phyloP scores from a whole-genome alignment of 345 rosid species.

The Passiflora organensis region DNA sequence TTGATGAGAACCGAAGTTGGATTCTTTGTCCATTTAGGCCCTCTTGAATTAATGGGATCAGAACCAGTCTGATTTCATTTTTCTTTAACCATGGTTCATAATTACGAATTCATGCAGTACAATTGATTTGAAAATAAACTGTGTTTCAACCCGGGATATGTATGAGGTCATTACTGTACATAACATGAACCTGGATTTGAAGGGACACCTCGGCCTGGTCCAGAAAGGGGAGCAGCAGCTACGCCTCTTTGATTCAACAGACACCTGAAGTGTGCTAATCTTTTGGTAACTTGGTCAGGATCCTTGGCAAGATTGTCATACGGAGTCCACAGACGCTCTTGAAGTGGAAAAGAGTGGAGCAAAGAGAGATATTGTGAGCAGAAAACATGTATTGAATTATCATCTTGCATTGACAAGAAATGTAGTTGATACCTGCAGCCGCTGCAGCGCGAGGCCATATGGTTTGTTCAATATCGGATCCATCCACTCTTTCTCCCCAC shows the following conservation, averaged over 20 bases:
- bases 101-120: not conserved
- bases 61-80: no score
- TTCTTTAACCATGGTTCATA: not conserved
- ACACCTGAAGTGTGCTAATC: conserved; percentile 68
- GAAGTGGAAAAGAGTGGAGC: not conserved
- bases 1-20: no score
- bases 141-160: no score
- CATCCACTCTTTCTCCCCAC: conserved; percentile 63
- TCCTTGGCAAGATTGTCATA: conserved; percentile 43
- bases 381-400: no score
- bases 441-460: conserved; percentile 89
- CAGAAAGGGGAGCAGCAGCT: conserved; percentile 55
- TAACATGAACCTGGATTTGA: conserved; percentile 62
- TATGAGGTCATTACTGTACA: conserved; percentile 33
- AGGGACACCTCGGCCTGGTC: conserved; percentile 45
- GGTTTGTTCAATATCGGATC: conserved; percentile 64
- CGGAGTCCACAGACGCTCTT: conserved; percentile 71
- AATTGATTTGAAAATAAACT: not conserved
- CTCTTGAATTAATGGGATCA: no score
- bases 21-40: no score
- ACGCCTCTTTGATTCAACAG: conserved; percentile 64
- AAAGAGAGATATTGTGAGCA: not conserved
- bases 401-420: not conserved
- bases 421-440: conserved; percentile 65
- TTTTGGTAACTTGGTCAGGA: conserved; percentile 31